Evolutionary conservation across 169 alveolate genomes (phyloP), one percentile per base, ranked within the genome.

Genomic region (Plasmodium coatneyi): DNA sequence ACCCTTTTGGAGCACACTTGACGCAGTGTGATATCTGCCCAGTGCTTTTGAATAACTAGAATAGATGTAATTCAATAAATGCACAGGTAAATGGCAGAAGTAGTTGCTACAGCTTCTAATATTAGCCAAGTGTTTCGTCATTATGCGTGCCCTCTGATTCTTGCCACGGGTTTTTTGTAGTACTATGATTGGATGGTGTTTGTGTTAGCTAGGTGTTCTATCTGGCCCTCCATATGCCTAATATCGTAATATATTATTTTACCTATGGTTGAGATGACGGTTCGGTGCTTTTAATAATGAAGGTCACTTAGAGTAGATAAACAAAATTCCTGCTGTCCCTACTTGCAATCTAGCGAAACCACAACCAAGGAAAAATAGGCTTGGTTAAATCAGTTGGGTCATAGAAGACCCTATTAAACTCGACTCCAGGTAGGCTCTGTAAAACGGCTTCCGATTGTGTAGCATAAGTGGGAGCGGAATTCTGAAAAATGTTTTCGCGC

Each of bases 81-180:
- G 98, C 98, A 97, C 98, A 98, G 99, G 98, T 97, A 96, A 96
- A 96, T 98, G 98, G 98, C 98, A 98, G 98, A 98, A 96, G 99
- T 96, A 81, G 49, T 36, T 97, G 96, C 97, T 97, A 97, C 96
- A 98, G 97, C 98, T 96, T 97, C 96, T 96, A 95, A 95, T 95
- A 98, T 98, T 96, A 96, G 97, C 98, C 97, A 96, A 97, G 95
- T 97, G 98, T 98, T 97, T 97, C 98, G 98, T 96, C 98, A 96
- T 96, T 97, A 96, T 97, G 96, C 96, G 96, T 22, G 36, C 36
- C 32, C 14, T 25, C 76, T 19, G 36, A 66, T 66, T 66, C 36
- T 66, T 66, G n/a, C 36, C 41, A 66, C 1, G 16, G 36, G 41
- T 0, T 32, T 32, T 32, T 6, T 66, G 3, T 49, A 49, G 25